Percentiles rank a stretch among this genome's conserved stretches.
phyloP scores from a whole-genome alignment of 495 filamentous ascomycete genomes.

The Penicillium antarcticum region DNA sequence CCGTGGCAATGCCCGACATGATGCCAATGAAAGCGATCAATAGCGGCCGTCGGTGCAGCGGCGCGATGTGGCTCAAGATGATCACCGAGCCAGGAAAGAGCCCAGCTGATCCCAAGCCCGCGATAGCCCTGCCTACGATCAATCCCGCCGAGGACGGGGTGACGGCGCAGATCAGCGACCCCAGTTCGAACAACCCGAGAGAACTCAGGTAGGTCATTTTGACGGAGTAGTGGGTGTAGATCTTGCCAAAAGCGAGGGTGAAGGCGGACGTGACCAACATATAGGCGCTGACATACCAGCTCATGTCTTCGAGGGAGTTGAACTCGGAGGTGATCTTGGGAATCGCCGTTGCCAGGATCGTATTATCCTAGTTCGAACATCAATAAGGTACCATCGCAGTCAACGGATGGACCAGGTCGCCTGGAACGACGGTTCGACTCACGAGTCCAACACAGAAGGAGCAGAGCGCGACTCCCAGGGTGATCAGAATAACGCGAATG shows the following conservation, averaged over 20 bases:
- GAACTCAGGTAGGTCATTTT: constrained; percentile 70
- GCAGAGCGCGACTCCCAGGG: neutral
- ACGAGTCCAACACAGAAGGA: neutral
- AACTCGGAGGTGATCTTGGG: constrained; percentile 80
- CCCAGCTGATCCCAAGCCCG: constrained; percentile 73
- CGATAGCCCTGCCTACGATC: constrained; percentile 80
- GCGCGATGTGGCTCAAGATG: constrained; percentile 66
- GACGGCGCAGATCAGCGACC: constrained; percentile 74
- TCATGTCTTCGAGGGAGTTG: constrained; percentile 67
- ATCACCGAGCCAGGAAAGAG: constrained; percentile 72
- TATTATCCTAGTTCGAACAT: constrained; percentile 50
- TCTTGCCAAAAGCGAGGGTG: constrained; percentile 71
- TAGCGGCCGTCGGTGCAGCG: constrained; percentile 60
- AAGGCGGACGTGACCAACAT: constrained; percentile 71
- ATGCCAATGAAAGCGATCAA: constrained; percentile 67
- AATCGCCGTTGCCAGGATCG: constrained; percentile 80
- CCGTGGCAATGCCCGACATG: constrained; percentile 69
- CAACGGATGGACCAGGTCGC: neutral
- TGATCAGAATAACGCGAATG: neutral
- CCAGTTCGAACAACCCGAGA: constrained; percentile 76
- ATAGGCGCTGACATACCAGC: constrained; percentile 71
- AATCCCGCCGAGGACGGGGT: constrained; percentile 70
- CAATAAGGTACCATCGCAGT: neutral
- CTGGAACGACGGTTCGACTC: neutral
- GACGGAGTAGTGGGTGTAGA: constrained; percentile 75